Conservation (phyloP, 768 basidiomycete genomes). For the Boletus bicolor region DNA sequence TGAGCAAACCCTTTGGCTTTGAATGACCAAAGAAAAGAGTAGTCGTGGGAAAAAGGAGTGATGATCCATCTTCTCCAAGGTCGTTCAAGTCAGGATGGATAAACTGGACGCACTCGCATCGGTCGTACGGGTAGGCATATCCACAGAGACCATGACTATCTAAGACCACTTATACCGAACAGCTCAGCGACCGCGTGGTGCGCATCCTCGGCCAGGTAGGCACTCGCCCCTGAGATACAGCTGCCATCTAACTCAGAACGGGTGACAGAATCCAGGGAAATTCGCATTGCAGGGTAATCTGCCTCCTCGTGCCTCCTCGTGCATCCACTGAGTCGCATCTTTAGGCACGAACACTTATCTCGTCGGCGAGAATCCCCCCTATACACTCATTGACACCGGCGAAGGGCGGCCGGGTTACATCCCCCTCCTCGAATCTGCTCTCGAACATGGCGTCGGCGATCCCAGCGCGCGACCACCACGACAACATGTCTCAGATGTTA, state of each 20-base stretch:
- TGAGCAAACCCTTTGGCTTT: not conserved
- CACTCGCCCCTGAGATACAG: not conserved
- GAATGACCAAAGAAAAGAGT: not conserved
- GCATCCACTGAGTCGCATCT: not conserved
- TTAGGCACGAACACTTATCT: slow-evolving; percentile 90
- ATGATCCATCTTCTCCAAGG: no score
- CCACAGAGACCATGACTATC: not conserved
- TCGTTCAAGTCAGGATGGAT: slow-evolving; percentile 38
- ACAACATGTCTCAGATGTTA: slow-evolving; percentile 74
- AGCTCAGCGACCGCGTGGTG: slow-evolving; percentile 69
- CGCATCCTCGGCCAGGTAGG: slow-evolving; percentile 74
- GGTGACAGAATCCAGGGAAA: slow-evolving; percentile 74
- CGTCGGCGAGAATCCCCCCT: slow-evolving; percentile 65
- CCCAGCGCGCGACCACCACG: not conserved
- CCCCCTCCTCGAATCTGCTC: slow-evolving; percentile 58
- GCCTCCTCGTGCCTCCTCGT: not conserved
- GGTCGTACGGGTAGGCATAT: slow-evolving; percentile 47
- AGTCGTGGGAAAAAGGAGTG: slow-evolving; percentile 12
- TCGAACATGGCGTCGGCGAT: slow-evolving; percentile 40
- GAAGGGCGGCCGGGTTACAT: slow-evolving; percentile 71
- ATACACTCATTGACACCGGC: slow-evolving; percentile 79
- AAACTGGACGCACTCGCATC: slow-evolving; percentile 50
- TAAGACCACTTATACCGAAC: not conserved
- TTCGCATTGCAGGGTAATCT: slow-evolving; percentile 78
- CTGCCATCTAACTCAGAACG: not conserved